Evolutionary conservation across 139 green algal species (phyloP).

Genomic region (Coelastrella sp.): DNA sequence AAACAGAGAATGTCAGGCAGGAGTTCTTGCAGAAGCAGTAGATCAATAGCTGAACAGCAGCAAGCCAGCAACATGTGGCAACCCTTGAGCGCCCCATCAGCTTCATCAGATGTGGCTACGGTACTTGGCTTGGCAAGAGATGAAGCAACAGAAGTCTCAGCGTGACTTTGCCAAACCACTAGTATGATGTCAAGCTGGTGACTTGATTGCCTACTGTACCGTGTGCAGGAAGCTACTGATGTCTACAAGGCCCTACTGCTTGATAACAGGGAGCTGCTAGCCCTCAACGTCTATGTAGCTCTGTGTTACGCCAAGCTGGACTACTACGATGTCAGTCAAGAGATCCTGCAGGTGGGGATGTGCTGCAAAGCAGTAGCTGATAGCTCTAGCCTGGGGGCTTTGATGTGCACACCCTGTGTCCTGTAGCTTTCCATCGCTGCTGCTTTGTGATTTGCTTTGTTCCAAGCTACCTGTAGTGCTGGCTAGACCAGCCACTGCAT

Average conservation of each 20-base stretch:
- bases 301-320: conserved; percentile 92
- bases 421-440: too few relatives aligned
- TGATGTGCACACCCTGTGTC: too few relatives aligned
- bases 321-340: conserved; percentile 89
- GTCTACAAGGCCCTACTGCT: conserved; percentile 90
- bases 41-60: not conserved
- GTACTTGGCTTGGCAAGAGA: too few relatives aligned
- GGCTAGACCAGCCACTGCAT: too few relatives aligned
- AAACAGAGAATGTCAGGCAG: too few relatives aligned
- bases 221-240: conserved; percentile 75
- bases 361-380: not conserved
- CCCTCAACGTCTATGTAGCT: conserved; percentile 88
- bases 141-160: too few relatives aligned
- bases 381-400: not conserved
- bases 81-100: not conserved
- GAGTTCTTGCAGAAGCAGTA: not conserved
- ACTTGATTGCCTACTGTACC: not conserved
- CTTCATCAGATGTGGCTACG: too few relatives aligned
- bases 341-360: conserved; percentile 75
- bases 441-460: too few relatives aligned
- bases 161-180: too few relatives aligned
- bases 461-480: too few relatives aligned
- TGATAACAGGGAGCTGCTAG: conserved; percentile 78
- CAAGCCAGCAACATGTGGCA: not conserved
- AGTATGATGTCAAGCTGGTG: too few relatives aligned